A percentile compares a stretch with the other conserved stretches of the same genome.
phyloP scores from a whole-genome alignment of 2,329 filamentous ascomycete species.

The Moelleriella libera region DNA sequence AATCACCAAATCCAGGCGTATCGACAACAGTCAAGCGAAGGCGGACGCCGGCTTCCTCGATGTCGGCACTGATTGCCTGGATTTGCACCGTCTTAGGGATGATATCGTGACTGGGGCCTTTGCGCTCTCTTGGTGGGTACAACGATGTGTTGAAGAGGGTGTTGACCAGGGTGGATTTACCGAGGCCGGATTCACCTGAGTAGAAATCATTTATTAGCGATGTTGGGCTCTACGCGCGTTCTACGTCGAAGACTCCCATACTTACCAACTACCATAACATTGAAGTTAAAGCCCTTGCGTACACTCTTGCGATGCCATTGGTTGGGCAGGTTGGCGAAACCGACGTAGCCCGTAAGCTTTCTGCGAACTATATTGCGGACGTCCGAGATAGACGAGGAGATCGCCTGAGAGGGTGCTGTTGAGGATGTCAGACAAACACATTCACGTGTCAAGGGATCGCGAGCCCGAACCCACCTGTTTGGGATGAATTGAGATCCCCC shows the following conservation, averaged over 20 bases:
- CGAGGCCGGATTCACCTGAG: conserved; percentile 91
- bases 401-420: conserved; percentile 19
- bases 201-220: conserved; percentile 1
- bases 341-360: conserved; percentile 96
- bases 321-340: conserved; percentile 96
- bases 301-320: conserved; percentile 99
- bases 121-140: conserved; percentile 97
- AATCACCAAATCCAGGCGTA: conserved; percentile 95
- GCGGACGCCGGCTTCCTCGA: conserved; percentile 96
- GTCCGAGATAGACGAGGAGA: conserved; percentile 38
- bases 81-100: conserved; percentile 97
- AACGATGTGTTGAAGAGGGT: conserved; percentile 99
- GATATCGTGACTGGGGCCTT: conserved; percentile 91
- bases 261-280: conserved; percentile 99
- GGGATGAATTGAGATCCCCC: conserved; percentile 25
- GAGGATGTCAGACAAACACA: conserved; percentile 20
- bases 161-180: conserved; percentile 98
- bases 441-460: conserved; percentile 11
- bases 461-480: conserved; percentile 22
- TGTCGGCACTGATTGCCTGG: conserved; percentile 88
- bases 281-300: conserved; percentile 99
- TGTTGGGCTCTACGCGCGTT: not conserved
- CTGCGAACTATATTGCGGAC: conserved; percentile 93
- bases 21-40: conserved; percentile 94
- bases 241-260: no score